A percentile compares a stretch with the other conserved stretches of the same genome.
Evolutionary conservation across 2,329 filamentous ascomycete species (phyloP).

Genomic region (Penicillium palitans): DNA sequence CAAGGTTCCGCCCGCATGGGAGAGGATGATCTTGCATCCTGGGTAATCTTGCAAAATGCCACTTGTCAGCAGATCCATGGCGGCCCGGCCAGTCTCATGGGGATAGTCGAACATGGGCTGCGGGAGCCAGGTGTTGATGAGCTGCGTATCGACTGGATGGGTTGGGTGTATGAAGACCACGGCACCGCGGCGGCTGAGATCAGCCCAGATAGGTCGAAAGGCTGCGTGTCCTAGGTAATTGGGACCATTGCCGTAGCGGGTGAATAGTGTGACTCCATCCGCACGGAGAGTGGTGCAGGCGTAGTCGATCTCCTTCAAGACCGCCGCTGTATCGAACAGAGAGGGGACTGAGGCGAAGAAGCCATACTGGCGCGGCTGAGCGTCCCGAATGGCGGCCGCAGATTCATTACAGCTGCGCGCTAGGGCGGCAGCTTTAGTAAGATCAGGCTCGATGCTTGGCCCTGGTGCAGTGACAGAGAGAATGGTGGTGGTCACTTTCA

Average conservation of each 20-base stretch:
- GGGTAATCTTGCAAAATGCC: constrained; percentile 26
- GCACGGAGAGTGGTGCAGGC: background rate
- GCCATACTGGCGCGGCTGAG: background rate
- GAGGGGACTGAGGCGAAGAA: background rate
- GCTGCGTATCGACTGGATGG: background rate
- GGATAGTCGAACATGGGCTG: background rate
- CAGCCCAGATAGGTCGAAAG: background rate
- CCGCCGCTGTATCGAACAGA: background rate
- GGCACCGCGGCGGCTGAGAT: background rate
- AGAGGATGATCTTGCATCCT: constrained; percentile 49
- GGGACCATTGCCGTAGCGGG: background rate
- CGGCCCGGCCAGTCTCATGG: background rate
- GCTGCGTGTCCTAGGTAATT: background rate
- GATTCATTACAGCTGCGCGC: background rate
- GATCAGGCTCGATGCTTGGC: background rate
- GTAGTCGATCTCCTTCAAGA: background rate
- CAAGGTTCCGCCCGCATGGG: constrained; percentile 50
- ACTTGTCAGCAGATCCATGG: background rate
- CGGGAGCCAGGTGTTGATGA: background rate
- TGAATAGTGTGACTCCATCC: background rate
- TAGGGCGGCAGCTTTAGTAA: background rate
- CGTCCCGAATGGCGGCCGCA: background rate
- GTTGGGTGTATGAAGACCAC: background rate
- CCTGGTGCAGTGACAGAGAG: background rate
- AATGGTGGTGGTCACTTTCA: background rate